A percentile compares a stretch with the other conserved stretches of the same genome.
phyloP scores from a whole-genome alignment of 1,284 basidiomycete species.

The Trichosporon inkin region DNA sequence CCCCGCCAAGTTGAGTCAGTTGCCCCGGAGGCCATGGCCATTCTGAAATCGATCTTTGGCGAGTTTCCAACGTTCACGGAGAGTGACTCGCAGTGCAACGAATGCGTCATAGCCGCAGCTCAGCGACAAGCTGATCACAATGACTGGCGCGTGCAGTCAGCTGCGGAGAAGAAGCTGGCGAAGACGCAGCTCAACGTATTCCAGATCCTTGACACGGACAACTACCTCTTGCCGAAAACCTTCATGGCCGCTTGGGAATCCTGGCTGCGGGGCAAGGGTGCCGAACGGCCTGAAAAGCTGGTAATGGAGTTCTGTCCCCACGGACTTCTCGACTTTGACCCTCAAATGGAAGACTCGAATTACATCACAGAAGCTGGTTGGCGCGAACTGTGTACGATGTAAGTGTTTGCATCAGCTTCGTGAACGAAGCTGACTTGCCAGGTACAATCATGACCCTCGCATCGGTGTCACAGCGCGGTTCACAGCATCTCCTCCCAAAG shows the following conservation, averaged over 20 bases:
- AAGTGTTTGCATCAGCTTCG: conserved; percentile 5
- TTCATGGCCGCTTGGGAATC: conserved; percentile 29
- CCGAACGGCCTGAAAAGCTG: conserved; percentile 16
- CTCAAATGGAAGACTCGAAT: conserved; percentile 22
- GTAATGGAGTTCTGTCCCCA: conserved; percentile 34
- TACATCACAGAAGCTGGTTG: conserved; percentile 29
- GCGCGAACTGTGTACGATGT: conserved; percentile 26
- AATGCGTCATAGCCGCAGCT: conserved; percentile 14
- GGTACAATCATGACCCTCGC: conserved; percentile 24
- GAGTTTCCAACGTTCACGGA: conserved; percentile 25
- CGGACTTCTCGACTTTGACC: conserved; percentile 38
- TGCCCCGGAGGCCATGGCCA: conserved; percentile 17
- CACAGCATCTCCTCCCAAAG: not conserved
- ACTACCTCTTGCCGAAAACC: conserved; percentile 28
- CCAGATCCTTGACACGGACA: conserved; percentile 21
- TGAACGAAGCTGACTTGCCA: conserved; percentile 1
- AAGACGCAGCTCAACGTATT: conserved; percentile 10
- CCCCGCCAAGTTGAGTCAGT: not conserved
- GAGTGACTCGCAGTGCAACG: conserved; percentile 17
- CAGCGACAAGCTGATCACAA: not conserved
- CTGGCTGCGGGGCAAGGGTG: conserved; percentile 14
- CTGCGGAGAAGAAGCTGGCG: conserved; percentile 11
- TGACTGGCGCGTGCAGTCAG: not conserved
- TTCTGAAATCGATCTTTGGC: conserved; percentile 33
- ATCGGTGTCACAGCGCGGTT: conserved; percentile 24